Evolutionary conservation across 176 grass and related monocot genomes (phyloP), one percentile per base, ranked within the genome.

Genomic region (Bothriochloa decipiens): DNA sequence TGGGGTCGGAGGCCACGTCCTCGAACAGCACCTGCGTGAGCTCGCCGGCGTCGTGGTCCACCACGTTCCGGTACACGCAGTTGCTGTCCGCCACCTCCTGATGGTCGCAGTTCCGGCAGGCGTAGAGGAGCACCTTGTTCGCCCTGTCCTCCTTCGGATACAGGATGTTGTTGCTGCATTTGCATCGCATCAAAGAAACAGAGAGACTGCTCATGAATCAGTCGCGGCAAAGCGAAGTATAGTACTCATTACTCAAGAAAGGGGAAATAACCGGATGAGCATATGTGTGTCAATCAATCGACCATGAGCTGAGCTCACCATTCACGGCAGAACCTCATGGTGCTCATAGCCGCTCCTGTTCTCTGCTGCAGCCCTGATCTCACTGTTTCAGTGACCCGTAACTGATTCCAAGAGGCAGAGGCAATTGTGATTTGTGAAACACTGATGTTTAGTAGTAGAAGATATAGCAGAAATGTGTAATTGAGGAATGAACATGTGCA

Each of bases 31-130:
- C 40, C 81, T 94, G 89, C 22, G 84, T 94, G 20, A 88, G 77
- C 87, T 93, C 91, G 13, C 76, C 83, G 41, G 75, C 71, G 6
- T 55, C 78, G 58, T 94, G 92, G 66, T 89, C 75, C 63, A 89
- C 89, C 70, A 84, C 89, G 63, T 94, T 89, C 75, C 91, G 82
- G 70, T 91, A 89, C 20, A 94, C 86, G 45, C 86, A 89, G 74
- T 86, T 86, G 76, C 76, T 82, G 75, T 94, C 89, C 2, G 87
- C 77, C 22, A 76, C 86, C 84, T 91, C 84, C 92, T 87, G 81
- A 52, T 84, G 81, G 33, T 84, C 88, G 22, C 88, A 86, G 40
- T 83, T 90, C 65, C 84, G 70, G 68, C 84, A 90, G 33, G 88
- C 84, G 61, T 69, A 87, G 18, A 80, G 68, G 41, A 90, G 88